Evolutionary conservation across 768 basidiomycete genomes (phyloP), one percentile per base, ranked within the genome.

Genomic region (Kwoniella botswanensis): DNA sequence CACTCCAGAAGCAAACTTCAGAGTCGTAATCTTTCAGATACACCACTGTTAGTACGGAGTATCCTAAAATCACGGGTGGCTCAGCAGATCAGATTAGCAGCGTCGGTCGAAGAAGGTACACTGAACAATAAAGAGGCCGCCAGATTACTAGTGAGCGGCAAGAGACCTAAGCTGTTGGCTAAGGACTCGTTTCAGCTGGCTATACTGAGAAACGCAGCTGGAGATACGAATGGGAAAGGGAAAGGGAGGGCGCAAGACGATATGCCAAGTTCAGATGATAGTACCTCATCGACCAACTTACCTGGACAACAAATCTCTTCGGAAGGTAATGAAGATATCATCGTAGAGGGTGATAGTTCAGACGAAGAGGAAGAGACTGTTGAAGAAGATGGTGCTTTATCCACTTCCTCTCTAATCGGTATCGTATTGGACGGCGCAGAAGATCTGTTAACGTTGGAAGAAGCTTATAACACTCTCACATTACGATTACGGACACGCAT

Each of bases 371-470:
- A 79, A 44, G 76, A 77, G 50, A 53, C 42, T 35, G n/a, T 76
- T 1, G 76, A 78, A 50, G 63, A 68, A 22, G 71, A 74, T 52
- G 77, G 75, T 43, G 73, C 71, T 17, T 66, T 75, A 43, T 59
- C 73, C 44, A 77, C 77, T 10, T 43, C 29, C 0, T 80, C 79
- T 11, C 67, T 83, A n/a, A 68, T 83, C 15, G 68, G 69, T 15
- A 80, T 82, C 52, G 82, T 83, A 42, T 71, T 83, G 10, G 71
- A 79, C 24, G 79, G 78, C 3, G 69, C 75, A 2, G 76, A 82
- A 57, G 82, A 83, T 62, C 79, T 83, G 18, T 63, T 82, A n/a
- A 77, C 80, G 1, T 65, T 82, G n/a, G 82, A 83, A 68, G 82
- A 83, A 73, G 82, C 82, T 0, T 83, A 83, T 63, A 65, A 53